Percentiles rank a stretch among this genome's conserved stretches.
Evolutionary conservation across 2,329 filamentous ascomycete genomes (phyloP).

Genomic region (Alternaria sp.): DNA sequence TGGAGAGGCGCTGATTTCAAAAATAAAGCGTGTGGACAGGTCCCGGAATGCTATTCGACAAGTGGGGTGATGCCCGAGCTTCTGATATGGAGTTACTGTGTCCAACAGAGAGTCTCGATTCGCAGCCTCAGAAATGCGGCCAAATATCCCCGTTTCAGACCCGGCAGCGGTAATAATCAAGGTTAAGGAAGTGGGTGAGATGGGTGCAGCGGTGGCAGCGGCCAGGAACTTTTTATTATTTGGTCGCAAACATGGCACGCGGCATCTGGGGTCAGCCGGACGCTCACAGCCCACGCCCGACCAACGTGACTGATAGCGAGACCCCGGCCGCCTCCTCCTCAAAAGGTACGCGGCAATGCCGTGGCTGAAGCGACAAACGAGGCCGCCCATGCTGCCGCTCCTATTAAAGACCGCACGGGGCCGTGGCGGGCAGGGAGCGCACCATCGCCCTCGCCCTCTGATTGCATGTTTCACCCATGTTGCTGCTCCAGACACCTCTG

Average conservation of each 20-base stretch:
- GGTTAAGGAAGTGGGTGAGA: constrained; percentile 8
- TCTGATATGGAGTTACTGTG: constrained; percentile 27
- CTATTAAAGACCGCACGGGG: constrained; percentile 14
- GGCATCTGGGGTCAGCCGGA: constrained; percentile 29
- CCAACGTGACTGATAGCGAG: constrained; percentile 31
- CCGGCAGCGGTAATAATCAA: constrained; percentile 1
- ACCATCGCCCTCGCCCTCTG: constrained; percentile 12
- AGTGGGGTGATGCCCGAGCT: constrained; percentile 28
- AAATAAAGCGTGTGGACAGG: constrained; percentile 32
- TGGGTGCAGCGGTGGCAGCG: constrained; percentile 18
- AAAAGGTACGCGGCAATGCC: constrained; percentile 21
- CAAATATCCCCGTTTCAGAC: constrained; percentile 19
- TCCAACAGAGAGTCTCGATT: constrained; percentile 19
- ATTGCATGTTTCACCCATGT: constrained; percentile 22
- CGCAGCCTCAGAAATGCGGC: constrained; percentile 21
- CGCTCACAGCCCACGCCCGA: constrained; percentile 17
- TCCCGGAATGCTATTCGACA: constrained; percentile 34
- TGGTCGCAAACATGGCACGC: constrained; percentile 30
- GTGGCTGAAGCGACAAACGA: constrained; percentile 23
- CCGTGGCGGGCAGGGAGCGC: constrained; percentile 11
- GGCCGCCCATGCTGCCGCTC: constrained; percentile 8
- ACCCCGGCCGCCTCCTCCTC: constrained; percentile 15
- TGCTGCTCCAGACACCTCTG: constrained; percentile 4
- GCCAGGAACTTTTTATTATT: constrained; percentile 27
- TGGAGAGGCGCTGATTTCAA: constrained; percentile 16